Conservation (phyloP, 2,329 filamentous ascomycete genomes). For the Colletotrichum melonis region DNA sequence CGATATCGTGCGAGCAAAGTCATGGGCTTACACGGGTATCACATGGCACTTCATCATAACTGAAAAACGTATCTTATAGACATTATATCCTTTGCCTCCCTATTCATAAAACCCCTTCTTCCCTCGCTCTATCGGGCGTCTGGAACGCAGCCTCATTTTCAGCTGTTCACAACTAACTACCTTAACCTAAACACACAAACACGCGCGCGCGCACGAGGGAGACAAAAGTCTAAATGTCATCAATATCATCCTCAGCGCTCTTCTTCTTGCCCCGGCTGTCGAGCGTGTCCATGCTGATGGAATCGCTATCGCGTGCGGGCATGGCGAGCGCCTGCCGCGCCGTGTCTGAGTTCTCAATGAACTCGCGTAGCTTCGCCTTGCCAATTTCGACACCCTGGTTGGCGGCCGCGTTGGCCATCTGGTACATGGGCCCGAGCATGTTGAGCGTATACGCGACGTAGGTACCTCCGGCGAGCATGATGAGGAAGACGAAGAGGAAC, state of each 20-base stretch:
- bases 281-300: constrained; percentile 69
- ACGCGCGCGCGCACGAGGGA: neutral
- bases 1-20: no score
- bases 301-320: constrained; percentile 62
- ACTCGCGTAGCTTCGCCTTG: constrained; percentile 90
- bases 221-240: constrained; percentile 61
- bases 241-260: constrained; percentile 60
- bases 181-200: neutral
- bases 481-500: constrained; percentile 88
- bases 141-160: constrained; percentile 17
- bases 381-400: constrained; percentile 90
- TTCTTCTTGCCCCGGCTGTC: constrained; percentile 69
- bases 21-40: neutral
- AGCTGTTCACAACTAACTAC: neutral
- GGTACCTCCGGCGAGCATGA: constrained; percentile 79
- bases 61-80: constrained; percentile 24
- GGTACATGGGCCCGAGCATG: constrained; percentile 93
- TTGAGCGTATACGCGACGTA: constrained; percentile 96
- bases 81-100: constrained; percentile 34
- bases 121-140: constrained; percentile 18
- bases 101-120: constrained; percentile 12
- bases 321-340: constrained; percentile 86
- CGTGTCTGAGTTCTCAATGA: constrained; percentile 87
- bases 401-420: constrained; percentile 92
- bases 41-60: neutral